Conservation (phyloP, 176 grass and related monocot species). For the Echinochloa phyllopogon region DNA sequence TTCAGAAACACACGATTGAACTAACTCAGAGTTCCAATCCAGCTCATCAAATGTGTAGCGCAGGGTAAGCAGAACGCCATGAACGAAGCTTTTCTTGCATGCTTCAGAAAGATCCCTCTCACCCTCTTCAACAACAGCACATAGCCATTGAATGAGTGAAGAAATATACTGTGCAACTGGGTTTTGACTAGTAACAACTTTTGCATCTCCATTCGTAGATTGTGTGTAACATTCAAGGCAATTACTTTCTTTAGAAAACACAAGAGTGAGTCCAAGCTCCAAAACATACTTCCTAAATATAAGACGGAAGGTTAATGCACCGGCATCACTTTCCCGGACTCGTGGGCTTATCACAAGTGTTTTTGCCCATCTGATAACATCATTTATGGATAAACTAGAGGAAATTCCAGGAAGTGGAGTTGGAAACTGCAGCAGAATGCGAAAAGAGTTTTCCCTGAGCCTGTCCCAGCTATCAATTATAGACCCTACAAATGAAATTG, state of each 20-base stretch:
- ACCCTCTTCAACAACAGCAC: constrained; percentile 76
- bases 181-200: constrained; percentile 47
- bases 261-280: constrained; percentile 74
- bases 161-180: constrained; percentile 77
- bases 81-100: constrained; percentile 93
- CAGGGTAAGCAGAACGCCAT: constrained; percentile 90
- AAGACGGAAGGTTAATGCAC: constrained; percentile 89
- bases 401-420: constrained; percentile 99
- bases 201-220: constrained; percentile 47
- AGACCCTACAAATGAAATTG: constrained; percentile 92
- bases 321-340: constrained; percentile 98
- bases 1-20: constrained; percentile 67
- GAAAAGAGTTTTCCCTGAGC: constrained; percentile 86
- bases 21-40: constrained; percentile 75
- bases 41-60: constrained; percentile 98
- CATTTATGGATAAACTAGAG: constrained; percentile 60
- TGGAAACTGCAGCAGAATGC: constrained; percentile 86
- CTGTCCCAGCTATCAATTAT: constrained; percentile 97
- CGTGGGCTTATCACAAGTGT: constrained; percentile 82
- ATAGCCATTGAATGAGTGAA: constrained; percentile 83
- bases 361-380: constrained; percentile 86
- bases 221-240: constrained; percentile 57
- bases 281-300: constrained; percentile 97
- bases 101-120: constrained; percentile 87
- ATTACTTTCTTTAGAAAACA: constrained; percentile 62